phyloP scores from a whole-genome alignment of 108 stramenopile species.

The Licmophora abbreviata region DNA sequence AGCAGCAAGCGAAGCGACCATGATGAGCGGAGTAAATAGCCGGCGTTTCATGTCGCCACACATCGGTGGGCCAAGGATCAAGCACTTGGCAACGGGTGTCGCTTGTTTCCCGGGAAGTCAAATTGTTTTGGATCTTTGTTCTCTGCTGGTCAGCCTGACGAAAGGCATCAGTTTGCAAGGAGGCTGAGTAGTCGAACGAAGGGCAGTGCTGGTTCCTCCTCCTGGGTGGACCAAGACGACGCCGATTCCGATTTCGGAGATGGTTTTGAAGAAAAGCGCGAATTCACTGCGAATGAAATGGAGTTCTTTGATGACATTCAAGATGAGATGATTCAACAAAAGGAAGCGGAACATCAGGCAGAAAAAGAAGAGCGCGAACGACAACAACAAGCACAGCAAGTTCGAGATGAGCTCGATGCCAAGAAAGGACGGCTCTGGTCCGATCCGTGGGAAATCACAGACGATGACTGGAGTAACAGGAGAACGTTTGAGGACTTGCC shows the following conservation, averaged over 20 bases:
- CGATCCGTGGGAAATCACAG: slow-evolving; percentile 49
- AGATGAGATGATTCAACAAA: background rate
- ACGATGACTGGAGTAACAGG: slow-evolving; percentile 51
- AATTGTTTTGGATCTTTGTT: no score
- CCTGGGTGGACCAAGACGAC: background rate
- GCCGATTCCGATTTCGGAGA: slow-evolving; percentile 4
- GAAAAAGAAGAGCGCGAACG: slow-evolving; percentile 10
- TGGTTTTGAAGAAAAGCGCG: slow-evolving; percentile 15
- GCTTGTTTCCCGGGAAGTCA: no score
- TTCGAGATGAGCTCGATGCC: slow-evolving; percentile 36
- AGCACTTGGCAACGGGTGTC: no score
- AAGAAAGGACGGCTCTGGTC: slow-evolving; percentile 54
- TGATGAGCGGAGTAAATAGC: no score
- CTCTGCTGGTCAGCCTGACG: no score
- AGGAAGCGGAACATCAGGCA: slow-evolving; percentile 10
- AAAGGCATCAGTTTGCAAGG: no score
- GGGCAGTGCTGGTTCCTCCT: background rate
- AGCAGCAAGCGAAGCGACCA: no score
- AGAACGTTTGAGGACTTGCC: slow-evolving; percentile 46
- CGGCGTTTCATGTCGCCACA: no score
- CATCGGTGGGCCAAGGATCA: no score
- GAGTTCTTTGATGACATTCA: slow-evolving; percentile 7
- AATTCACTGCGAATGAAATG: slow-evolving; percentile 14
- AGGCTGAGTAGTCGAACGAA: no score
- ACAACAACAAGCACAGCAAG: slow-evolving; percentile 22